Percentiles rank a stretch among this genome's conserved stretches.
Evolutionary conservation across 2,329 filamentous ascomycete species (phyloP).

Genomic region (Xylariaceae sp.): DNA sequence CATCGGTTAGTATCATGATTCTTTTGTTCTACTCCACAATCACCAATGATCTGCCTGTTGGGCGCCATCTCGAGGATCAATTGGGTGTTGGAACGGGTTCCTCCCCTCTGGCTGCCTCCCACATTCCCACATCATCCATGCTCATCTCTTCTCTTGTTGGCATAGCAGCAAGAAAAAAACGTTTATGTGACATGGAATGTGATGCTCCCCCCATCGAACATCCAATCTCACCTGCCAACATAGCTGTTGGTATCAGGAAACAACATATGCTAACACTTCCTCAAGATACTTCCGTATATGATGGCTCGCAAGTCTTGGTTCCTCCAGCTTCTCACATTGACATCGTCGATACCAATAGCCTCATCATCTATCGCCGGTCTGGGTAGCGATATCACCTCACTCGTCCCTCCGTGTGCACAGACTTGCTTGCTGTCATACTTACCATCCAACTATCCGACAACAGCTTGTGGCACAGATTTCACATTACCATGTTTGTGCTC

Average conservation of each 20-base stretch:
- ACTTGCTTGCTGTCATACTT: conserved; percentile 60
- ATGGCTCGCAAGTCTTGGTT: conserved; percentile 31
- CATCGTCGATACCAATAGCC: conserved; percentile 24
- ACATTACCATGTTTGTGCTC: conserved; percentile 61
- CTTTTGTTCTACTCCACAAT: conserved; percentile 7
- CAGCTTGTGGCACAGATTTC: conserved; percentile 44
- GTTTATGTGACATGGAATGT: conserved; percentile 19
- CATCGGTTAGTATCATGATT: conserved; percentile 30
- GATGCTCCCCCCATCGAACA: conserved; percentile 20
- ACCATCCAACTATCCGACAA: conserved; percentile 49
- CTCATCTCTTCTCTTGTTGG: neutral
- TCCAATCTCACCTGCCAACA: conserved; percentile 17
- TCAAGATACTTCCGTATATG: conserved; percentile 29
- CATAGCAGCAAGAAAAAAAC: conserved; percentile 3
- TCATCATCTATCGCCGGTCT: conserved; percentile 22
- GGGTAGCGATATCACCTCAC: conserved; percentile 23
- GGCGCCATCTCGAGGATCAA: conserved; percentile 20
- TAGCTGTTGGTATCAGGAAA: conserved; percentile 10
- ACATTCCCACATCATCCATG: conserved; percentile 9
- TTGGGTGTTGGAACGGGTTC: conserved; percentile 15
- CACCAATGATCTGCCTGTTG: too few species aligned
- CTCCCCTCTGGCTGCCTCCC: conserved; percentile 2
- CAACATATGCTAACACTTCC: conserved; percentile 25
- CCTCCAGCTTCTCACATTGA: conserved; percentile 29
- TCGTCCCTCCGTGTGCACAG: conserved; percentile 30